A percentile compares a stretch with the other conserved stretches of the same genome.
These are phyloP conservation scores for Paraglomus brasilianum DNA, from an alignment of 192 early-diverging fungal species.

Conservation along the genomic window DNA sequence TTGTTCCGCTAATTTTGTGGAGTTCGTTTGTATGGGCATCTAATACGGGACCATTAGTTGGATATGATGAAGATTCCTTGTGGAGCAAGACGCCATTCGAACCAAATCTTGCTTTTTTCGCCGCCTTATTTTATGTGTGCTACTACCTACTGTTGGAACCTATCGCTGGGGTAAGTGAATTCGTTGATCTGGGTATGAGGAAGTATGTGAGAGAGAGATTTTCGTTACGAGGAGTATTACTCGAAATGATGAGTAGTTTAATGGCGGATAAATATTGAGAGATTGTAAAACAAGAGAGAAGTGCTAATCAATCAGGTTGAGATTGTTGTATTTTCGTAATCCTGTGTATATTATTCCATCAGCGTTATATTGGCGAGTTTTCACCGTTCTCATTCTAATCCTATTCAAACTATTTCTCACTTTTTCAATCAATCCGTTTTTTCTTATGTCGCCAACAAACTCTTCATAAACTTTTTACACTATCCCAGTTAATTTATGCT, in stretches of 20 bases:
- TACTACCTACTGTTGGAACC: slow-evolving; percentile 84
- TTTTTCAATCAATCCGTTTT: slow-evolving; percentile 4
- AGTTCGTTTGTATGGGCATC: slow-evolving; percentile 64
- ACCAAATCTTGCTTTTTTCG: slow-evolving; percentile 57
- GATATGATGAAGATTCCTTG: slow-evolving; percentile 18
- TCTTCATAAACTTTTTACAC: not conserved
- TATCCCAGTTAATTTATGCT: slow-evolving; percentile 44
- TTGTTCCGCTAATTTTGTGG: slow-evolving; percentile 91
- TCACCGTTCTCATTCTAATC: slow-evolving; percentile 13
- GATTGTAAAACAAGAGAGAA: too few relatives aligned
- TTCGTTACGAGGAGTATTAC: not conserved
- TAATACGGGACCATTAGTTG: slow-evolving; percentile 45
- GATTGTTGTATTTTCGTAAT: too few relatives aligned
- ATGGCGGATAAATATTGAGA: not conserved
- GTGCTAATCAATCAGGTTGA: too few relatives aligned
- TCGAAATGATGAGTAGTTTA: not conserved
- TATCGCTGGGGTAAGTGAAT: slow-evolving; percentile 58
- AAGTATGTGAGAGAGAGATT: not conserved
- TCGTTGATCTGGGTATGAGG: not conserved
- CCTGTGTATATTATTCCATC: too few relatives aligned
- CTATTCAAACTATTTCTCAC: slow-evolving; percentile 19
- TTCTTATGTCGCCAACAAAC: not conserved
- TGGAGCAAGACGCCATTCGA: slow-evolving; percentile 30
- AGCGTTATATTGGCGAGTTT: too few relatives aligned
- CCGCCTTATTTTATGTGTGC: slow-evolving; percentile 53